Percentiles rank a stretch among this genome's conserved stretches.
Conservation (phyloP, 768 basidiomycete species). For the Russula brevipes region DNA sequence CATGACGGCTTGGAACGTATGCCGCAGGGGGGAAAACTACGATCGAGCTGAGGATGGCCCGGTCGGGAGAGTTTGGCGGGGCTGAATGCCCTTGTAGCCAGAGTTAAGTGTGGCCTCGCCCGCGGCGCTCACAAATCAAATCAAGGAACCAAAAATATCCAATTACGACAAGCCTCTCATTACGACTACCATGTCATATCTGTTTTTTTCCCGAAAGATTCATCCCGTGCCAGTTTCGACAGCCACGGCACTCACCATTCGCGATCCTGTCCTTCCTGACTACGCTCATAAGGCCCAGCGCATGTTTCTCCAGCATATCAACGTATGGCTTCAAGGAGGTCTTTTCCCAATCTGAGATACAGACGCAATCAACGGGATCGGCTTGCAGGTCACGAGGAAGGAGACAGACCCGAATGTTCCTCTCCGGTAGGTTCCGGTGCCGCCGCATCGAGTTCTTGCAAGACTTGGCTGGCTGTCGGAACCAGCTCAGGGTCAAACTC, state of each 20-base stretch:
- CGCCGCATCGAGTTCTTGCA: conserved; percentile 64
- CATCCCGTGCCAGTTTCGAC: neutral
- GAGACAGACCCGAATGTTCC: conserved; percentile 21
- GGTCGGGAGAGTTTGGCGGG: neutral
- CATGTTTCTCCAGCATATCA: conserved; percentile 81
- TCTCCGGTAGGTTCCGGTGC: conserved; percentile 22
- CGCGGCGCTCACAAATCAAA: neutral
- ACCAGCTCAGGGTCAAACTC: conserved; percentile 80
- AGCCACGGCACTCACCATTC: conserved; percentile 31
- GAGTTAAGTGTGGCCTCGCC: neutral
- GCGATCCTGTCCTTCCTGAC: conserved; percentile 46
- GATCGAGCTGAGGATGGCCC: neutral
- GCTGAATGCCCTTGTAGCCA: neutral
- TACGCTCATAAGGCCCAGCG: conserved; percentile 50
- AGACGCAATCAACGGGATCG: neutral
- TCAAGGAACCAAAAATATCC: neutral
- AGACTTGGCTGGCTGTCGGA: conserved; percentile 81
- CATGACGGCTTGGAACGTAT: neutral
- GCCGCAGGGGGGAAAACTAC: neutral
- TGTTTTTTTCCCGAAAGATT: neutral
- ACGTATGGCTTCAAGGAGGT: conserved; percentile 89
- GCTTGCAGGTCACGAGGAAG: neutral
- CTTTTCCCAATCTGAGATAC: conserved; percentile 64
- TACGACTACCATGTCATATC: conserved; percentile 23
- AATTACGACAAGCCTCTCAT: neutral